A percentile compares a stretch with the other conserved stretches of the same genome.
Evolutionary conservation across 306 rosid species (phyloP).

Genomic region (Sphenostylis stenocarpa): DNA sequence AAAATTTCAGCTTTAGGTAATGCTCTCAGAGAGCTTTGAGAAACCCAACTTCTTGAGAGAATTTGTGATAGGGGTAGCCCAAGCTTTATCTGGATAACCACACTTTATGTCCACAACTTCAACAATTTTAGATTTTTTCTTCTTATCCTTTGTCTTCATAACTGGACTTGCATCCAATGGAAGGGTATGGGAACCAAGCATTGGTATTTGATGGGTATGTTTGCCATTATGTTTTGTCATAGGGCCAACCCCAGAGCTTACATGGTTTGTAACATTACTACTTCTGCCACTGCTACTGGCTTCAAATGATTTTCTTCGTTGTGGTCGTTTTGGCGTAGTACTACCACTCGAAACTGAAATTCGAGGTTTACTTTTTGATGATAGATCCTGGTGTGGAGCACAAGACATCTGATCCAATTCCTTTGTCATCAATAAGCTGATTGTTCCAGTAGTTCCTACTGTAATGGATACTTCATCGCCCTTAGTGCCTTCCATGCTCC

Average conservation of each 20-base stretch:
- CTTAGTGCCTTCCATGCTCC: slow-evolving; percentile 65
- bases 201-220: slow-evolving; percentile 57
- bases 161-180: slow-evolving; percentile 45
- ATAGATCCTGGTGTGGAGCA: slow-evolving; percentile 37
- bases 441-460: slow-evolving; percentile 73
- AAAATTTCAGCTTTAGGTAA: slow-evolving; percentile 51
- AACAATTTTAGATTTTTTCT: slow-evolving; percentile 54
- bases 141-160: slow-evolving; percentile 57
- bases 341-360: slow-evolving; percentile 37
- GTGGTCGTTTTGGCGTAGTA: slow-evolving; percentile 44
- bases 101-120: slow-evolving; percentile 83
- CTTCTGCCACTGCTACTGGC: slow-evolving; percentile 60
- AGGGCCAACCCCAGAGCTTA: slow-evolving; percentile 41
- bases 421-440: slow-evolving; percentile 71
- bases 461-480: slow-evolving; percentile 63
- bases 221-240: slow-evolving; percentile 46
- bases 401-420: slow-evolving; percentile 66
- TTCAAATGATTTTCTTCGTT: slow-evolving; percentile 53
- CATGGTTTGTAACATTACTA: slow-evolving; percentile 28
- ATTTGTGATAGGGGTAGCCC: slow-evolving; percentile 71
- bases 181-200: slow-evolving; percentile 55
- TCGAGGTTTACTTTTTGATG: slow-evolving; percentile 49
- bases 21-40: slow-evolving; percentile 75
- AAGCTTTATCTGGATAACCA: slow-evolving; percentile 61
- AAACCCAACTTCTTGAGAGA: slow-evolving; percentile 78